A percentile compares a stretch with the other conserved stretches of the same genome.
Evolutionary conservation across 2,329 filamentous ascomycete genomes (phyloP).

Genomic region (Emergomyces africanus): DNA sequence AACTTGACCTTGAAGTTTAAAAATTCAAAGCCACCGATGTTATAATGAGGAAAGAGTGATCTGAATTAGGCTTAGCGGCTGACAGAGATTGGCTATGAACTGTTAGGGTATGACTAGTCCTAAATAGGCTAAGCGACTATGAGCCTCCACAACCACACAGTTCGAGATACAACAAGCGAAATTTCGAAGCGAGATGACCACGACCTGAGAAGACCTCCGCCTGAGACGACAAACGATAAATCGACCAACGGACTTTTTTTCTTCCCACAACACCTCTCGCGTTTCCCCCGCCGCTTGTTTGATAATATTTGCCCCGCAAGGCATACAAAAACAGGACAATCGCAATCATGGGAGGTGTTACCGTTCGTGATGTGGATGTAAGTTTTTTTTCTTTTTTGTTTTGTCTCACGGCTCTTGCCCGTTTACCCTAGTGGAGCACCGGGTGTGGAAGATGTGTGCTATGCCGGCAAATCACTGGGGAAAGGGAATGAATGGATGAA

Average conservation of each 20-base stretch:
- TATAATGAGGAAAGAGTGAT: too few relatives aligned
- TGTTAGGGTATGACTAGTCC: slow-evolving; percentile 30
- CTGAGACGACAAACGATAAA: slow-evolving; percentile 23
- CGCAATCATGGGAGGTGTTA: slow-evolving; percentile 55
- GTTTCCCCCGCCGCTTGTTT: slow-evolving; percentile 16
- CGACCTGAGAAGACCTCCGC: slow-evolving; percentile 8
- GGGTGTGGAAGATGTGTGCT: neutral
- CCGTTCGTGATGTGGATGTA: slow-evolving; percentile 55
- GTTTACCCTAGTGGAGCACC: neutral
- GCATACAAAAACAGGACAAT: slow-evolving; percentile 14
- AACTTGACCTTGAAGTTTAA: too few relatives aligned
- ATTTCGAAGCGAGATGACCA: slow-evolving; percentile 9
- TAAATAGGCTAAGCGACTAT: slow-evolving; percentile 29
- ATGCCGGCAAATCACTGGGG: neutral
- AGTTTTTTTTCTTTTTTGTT: slow-evolving; percentile 18
- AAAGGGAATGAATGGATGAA: neutral
- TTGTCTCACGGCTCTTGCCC: neutral
- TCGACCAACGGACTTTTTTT: slow-evolving; percentile 3
- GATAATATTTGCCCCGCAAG: slow-evolving; percentile 11
- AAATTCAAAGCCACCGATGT: too few relatives aligned
- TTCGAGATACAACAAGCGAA: slow-evolving; percentile 11
- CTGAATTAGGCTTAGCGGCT: slow-evolving; percentile 1
- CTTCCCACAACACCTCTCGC: slow-evolving; percentile 22
- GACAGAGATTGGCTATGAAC: neutral
- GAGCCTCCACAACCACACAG: slow-evolving; percentile 22